Evolutionary conservation across 352 stramenopile genomes (phyloP), one percentile per base, ranked within the genome.

Genomic region (Globisporangium solare): DNA sequence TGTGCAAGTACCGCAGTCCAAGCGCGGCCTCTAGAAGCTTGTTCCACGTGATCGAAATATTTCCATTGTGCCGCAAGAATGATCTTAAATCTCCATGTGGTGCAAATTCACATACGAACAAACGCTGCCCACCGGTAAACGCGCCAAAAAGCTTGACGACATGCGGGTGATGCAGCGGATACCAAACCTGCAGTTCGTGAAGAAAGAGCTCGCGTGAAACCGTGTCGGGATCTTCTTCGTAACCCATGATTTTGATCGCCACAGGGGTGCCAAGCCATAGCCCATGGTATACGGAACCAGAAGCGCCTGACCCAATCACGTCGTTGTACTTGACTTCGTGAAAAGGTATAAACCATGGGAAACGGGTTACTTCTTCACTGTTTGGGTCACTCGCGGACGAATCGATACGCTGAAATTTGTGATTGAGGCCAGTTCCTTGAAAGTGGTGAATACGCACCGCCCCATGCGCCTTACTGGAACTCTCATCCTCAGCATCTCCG

Each of bases 1-100:
- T 15, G 47, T 64, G 58, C 24, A 64, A 14, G 17, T 46, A 41
- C 15, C 8, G 43, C 8, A 64, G 51, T 11, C 58, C 58, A 3
- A 27, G 43, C 17, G 58, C 58, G 8, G 39, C 46, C 14, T 64
- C 43, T 32, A 37, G 24, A 15, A 64, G 47, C 50, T 54, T 64
- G 41, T 53, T 41, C 58, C 58, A 64, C 27, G 21, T 43, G 22
- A 35, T 43, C 31, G 12, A 21, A 35, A 5, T 27, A 37, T 54
- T 47, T 14, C 17, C 15, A 2, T 24, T 22, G 11, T 7, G 20
- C n/a, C 41, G 40, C 35, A 61, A 27, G 24, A 21, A 18, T 42
- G 53, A n/a, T 27, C 20, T 1, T 39, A 35, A 14, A 54, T 47
- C 2, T 18, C 46, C 6, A 54, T 37, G 20, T 10, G 27, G 27